Conservation (phyloP, 208 protist species). For the Trichomonas gallinae region DNA sequence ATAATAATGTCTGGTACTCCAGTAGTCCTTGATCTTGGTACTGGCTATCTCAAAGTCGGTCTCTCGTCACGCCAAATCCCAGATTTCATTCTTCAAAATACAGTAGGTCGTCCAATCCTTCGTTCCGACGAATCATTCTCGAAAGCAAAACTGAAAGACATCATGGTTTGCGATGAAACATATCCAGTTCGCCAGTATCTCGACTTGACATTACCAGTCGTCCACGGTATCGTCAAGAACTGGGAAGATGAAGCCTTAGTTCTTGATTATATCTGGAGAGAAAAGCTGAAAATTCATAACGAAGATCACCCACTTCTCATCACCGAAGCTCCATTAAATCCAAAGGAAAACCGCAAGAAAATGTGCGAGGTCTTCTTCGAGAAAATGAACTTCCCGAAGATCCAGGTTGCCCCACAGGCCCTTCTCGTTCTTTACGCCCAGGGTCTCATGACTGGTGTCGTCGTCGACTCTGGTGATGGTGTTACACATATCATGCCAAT, state of each 20-base stretch:
- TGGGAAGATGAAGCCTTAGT: constrained; percentile 87
- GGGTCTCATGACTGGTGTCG: constrained; percentile 63
- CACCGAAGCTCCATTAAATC: constrained; percentile 68
- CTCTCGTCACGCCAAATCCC: constrained; percentile 86
- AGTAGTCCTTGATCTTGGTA: constrained; percentile 43
- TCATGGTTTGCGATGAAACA: constrained; percentile 77
- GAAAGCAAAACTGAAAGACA: constrained; percentile 48
- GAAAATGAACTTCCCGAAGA: constrained; percentile 56
- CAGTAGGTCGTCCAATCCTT: constrained; percentile 74
- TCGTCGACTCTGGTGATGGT: constrained; percentile 83
- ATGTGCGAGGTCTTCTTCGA: constrained; percentile 70
- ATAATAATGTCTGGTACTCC: background rate
- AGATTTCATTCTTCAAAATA: constrained; percentile 72
- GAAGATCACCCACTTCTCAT: constrained; percentile 85
- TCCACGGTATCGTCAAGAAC: constrained; percentile 82
- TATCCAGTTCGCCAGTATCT: constrained; percentile 45
- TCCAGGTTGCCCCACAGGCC: constrained; percentile 72
- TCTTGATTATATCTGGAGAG: constrained; percentile 64
- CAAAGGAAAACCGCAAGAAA: constrained; percentile 65
- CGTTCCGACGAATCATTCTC: constrained; percentile 55
- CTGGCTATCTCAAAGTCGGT: constrained; percentile 81
- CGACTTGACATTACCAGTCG: constrained; percentile 63
- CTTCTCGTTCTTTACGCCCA: constrained; percentile 70
- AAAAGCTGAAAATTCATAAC: constrained; percentile 44
- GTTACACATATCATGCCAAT: constrained; percentile 89